These are phyloP conservation scores for Calocera viscosa DNA, from an alignment of 768 basidiomycete species.

Conservation along the genomic window DNA sequence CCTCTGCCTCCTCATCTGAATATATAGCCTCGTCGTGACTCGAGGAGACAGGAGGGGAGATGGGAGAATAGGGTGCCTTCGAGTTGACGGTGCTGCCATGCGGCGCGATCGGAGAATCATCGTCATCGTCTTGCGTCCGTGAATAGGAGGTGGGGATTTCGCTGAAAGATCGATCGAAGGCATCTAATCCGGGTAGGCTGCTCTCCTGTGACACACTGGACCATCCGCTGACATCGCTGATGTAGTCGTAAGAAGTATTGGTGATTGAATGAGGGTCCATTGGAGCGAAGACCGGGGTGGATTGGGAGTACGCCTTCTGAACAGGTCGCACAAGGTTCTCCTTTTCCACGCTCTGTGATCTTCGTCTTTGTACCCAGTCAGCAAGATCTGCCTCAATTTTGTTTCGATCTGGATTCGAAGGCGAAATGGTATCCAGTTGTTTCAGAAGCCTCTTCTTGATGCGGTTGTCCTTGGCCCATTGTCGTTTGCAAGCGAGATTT, in stretches of 20 bases:
- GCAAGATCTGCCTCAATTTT: not conserved
- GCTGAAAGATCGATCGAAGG: not conserved
- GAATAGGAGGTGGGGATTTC: not conserved
- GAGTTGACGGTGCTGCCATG: not conserved
- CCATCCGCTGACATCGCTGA: not conserved
- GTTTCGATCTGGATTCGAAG: not conserved
- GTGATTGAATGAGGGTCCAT: not conserved
- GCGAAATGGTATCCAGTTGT: not conserved
- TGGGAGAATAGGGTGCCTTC: not conserved
- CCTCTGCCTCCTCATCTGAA: not conserved
- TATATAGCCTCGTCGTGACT: not conserved
- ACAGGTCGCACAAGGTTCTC: not conserved
- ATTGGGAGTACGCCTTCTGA: not conserved
- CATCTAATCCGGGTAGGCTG: not conserved
- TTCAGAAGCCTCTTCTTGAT: slow-evolving; percentile 2
- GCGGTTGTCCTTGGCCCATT: slow-evolving; percentile 7
- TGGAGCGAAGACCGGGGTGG: not conserved
- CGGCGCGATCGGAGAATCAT: not conserved
- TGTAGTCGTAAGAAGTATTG: not conserved
- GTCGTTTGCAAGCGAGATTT: slow-evolving; percentile 3
- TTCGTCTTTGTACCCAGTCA: not conserved
- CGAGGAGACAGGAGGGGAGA: not conserved
- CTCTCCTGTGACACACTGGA: not conserved
- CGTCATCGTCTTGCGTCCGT: not conserved
- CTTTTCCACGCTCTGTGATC: not conserved